Conservation (phyloP, 2,329 filamentous ascomycete species). For the Rhinocladiella mackenziei region DNA sequence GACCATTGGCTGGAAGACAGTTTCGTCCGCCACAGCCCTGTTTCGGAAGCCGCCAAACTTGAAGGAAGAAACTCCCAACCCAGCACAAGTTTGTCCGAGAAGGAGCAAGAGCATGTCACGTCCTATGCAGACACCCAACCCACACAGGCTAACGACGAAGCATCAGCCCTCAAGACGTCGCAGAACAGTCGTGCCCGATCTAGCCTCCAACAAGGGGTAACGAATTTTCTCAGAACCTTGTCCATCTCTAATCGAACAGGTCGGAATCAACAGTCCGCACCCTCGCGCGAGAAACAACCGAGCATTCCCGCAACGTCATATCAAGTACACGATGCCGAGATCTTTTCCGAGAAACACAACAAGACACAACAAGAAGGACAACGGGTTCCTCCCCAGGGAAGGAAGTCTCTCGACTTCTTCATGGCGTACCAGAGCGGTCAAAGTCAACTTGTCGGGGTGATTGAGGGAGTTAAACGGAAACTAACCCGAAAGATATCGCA, state of each 20-base stretch:
- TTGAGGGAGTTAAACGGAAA: conserved; percentile 36
- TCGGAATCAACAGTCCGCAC: conserved; percentile 1
- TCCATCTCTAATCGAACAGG: conserved; percentile 8
- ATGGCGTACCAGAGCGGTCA: conserved; percentile 25
- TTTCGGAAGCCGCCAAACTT: conserved; percentile 1
- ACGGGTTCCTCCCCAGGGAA: conserved; percentile 4
- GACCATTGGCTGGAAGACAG: conserved; percentile 17
- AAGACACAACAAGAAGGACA: conserved; percentile 21
- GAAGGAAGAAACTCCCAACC: conserved; percentile 1
- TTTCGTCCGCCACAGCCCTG: conserved; percentile 10
- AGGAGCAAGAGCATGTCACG: conserved; percentile 31
- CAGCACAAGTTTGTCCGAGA: conserved; percentile 1
- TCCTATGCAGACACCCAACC: conserved; percentile 15
- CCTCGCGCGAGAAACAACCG: conserved; percentile 28
- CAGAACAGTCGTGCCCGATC: conserved; percentile 10
- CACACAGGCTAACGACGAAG: conserved; percentile 11
- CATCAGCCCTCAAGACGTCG: conserved; percentile 1
- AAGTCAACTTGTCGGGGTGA: conserved; percentile 27
- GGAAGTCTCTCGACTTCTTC: conserved; percentile 15
- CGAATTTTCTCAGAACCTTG: conserved; percentile 15
- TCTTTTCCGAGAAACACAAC: conserved; percentile 34
- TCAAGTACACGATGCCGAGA: conserved; percentile 36
- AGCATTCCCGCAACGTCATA: conserved; percentile 37
- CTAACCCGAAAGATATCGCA: conserved; percentile 36
- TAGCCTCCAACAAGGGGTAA: conserved; percentile 22